Conservation (phyloP, 176 grass and related monocot species). For the Thinopyrum elongatum region DNA sequence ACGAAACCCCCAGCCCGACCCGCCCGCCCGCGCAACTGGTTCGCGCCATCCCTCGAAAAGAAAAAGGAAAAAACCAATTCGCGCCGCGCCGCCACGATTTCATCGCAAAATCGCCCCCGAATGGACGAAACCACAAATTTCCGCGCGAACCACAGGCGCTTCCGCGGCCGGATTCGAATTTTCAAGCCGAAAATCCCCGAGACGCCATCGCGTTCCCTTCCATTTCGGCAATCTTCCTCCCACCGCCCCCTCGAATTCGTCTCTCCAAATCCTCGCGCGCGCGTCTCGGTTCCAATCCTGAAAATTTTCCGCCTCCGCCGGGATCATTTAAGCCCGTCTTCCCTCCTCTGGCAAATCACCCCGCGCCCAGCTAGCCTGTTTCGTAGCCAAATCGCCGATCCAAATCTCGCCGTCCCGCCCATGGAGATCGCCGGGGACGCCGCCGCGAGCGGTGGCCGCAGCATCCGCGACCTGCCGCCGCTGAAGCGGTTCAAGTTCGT, state of each 20-base stretch:
- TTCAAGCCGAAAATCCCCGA: background rate
- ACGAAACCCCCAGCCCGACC: background rate
- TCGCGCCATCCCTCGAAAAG: background rate
- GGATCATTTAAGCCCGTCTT: constrained; percentile 21
- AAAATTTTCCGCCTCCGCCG: background rate
- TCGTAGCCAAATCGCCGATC: background rate
- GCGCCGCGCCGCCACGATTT: background rate
- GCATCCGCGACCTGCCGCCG: constrained; percentile 48
- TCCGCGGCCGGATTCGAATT: constrained; percentile 23
- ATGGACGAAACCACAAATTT: background rate
- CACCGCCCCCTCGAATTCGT: background rate
- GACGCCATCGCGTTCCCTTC: background rate
- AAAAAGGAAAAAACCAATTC: no score
- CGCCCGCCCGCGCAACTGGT: background rate
- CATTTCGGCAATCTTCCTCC: background rate
- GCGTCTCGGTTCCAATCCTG: background rate
- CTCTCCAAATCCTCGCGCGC: constrained; percentile 3
- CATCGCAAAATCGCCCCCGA: background rate
- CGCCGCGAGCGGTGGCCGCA: constrained; percentile 17
- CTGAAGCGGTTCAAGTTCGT: constrained; percentile 77
- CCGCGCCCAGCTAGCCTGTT: background rate
- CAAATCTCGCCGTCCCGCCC: background rate
- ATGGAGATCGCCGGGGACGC: constrained; percentile 33
- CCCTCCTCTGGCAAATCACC: background rate
- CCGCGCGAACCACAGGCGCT: background rate